These are phyloP conservation scores for Boeremia exigua DNA, from an alignment of 2,329 filamentous ascomycete species.

Conservation along the genomic window DNA sequence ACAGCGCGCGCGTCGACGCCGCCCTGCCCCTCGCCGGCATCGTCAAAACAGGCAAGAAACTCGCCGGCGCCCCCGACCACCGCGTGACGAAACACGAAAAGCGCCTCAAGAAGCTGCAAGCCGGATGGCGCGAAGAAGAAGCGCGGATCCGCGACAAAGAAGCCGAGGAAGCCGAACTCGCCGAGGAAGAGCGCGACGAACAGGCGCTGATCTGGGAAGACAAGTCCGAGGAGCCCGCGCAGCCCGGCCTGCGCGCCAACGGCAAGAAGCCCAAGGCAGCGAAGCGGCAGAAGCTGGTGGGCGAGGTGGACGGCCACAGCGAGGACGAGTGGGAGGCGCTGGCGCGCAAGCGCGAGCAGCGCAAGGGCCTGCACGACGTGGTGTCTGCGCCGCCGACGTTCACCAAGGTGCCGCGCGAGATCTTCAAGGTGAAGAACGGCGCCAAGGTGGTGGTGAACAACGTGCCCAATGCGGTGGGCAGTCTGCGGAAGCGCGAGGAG, in stretches of 20 bases:
- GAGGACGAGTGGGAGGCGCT: slow-evolving; percentile 81
- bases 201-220: slow-evolving; percentile 68
- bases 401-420: slow-evolving; percentile 65
- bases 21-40: slow-evolving; percentile 78
- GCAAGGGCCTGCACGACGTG: slow-evolving; percentile 64
- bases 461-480: slow-evolving; percentile 72
- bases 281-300: slow-evolving; percentile 58
- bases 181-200: slow-evolving; percentile 66
- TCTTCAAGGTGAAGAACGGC: slow-evolving; percentile 69
- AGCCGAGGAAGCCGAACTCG: slow-evolving; percentile 75
- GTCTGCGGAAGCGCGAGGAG: slow-evolving; percentile 75
- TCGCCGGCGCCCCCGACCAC: slow-evolving; percentile 69
- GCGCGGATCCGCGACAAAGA: slow-evolving; percentile 71
- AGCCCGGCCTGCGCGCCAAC: slow-evolving; percentile 47
- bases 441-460: slow-evolving; percentile 71
- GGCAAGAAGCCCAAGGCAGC: slow-evolving; percentile 61
- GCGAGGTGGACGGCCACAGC: slow-evolving; percentile 60
- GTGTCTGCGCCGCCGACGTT: slow-evolving; percentile 79
- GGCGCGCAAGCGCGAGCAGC: slow-evolving; percentile 61
- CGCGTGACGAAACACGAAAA: slow-evolving; percentile 80
- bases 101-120: slow-evolving; percentile 69
- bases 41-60: slow-evolving; percentile 65
- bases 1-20: slow-evolving; percentile 81
- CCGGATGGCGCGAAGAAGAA: slow-evolving; percentile 64
- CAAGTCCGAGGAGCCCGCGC: slow-evolving; percentile 67